Evolutionary conservation across 805 yeast genomes (phyloP).

Genomic region (Millerago galiae): DNA sequence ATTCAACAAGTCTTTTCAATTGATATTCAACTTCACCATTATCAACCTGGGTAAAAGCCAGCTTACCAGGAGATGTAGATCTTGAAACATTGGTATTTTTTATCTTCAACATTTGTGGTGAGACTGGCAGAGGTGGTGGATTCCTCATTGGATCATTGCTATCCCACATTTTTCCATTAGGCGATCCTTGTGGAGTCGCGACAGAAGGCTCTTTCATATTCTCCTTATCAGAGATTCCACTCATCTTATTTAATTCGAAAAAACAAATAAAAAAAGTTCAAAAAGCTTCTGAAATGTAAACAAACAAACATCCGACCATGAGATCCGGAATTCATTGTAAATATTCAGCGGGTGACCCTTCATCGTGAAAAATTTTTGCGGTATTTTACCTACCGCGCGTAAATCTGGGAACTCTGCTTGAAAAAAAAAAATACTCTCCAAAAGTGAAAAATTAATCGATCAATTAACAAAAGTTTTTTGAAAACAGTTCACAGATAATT

Average conservation of each 20-base stretch:
- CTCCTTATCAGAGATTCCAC: conserved; percentile 10
- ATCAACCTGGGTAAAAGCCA: conserved; percentile 15
- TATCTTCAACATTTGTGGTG: conserved; percentile 31
- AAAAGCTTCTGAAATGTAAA: conserved; percentile 5
- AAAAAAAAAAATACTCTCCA: conserved; percentile 1
- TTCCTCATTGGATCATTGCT: conserved; percentile 33
- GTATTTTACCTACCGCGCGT: background rate
- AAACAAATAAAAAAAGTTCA: background rate
- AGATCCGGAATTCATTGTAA: too few relatives aligned
- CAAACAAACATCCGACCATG: conserved; percentile 1
- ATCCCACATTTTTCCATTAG: conserved; percentile 28
- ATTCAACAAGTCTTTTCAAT: conserved; percentile 22
- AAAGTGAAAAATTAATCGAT: conserved; percentile 8
- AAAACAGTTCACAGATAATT: conserved; percentile 3
- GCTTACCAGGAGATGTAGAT: conserved; percentile 19
- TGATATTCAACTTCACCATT: conserved; percentile 21
- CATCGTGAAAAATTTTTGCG: background rate
- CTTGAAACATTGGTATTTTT: conserved; percentile 14
- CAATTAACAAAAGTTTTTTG: conserved; percentile 1
- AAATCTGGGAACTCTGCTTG: conserved; percentile 4
- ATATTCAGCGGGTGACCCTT: background rate
- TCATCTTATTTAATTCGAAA: background rate
- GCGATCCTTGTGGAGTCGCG: conserved; percentile 9
- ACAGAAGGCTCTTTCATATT: conserved; percentile 7
- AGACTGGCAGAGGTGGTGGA: conserved; percentile 36